phyloP scores from a whole-genome alignment of 163 green algal species.

The Trebouxia gelatinosa region DNA sequence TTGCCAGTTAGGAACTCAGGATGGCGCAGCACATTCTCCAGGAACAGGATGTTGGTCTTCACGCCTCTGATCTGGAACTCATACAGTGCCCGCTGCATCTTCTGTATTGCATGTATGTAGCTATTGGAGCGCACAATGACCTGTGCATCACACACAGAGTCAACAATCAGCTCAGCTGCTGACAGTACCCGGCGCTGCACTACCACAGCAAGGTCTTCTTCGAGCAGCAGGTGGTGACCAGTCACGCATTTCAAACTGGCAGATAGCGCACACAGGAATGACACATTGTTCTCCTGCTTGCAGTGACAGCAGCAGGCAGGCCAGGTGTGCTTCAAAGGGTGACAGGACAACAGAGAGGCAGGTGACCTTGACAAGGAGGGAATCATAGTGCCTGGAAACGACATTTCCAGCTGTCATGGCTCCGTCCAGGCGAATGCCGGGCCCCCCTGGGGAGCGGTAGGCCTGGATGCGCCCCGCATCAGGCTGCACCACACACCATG shows the following conservation, averaged over 20 bases:
- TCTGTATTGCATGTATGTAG: constrained; percentile 79
- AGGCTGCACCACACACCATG: constrained; percentile 51
- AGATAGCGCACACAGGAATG: not conserved
- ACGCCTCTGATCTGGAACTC: constrained; percentile 68
- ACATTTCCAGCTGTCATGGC: constrained; percentile 81
- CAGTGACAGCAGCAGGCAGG: no score
- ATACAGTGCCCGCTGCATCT: constrained; percentile 84
- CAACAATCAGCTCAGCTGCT: not conserved
- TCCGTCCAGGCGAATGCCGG: constrained; percentile 88
- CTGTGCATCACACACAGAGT: constrained; percentile 23
- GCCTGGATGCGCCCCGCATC: constrained; percentile 83
- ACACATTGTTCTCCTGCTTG: no score
- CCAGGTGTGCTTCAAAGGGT: no score
- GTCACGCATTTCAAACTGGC: constrained; percentile 1
- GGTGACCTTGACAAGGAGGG: constrained; percentile 85
- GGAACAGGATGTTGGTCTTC: constrained; percentile 93
- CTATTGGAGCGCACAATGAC: constrained; percentile 75
- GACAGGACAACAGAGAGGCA: no score
- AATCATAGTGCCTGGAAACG: constrained; percentile 87
- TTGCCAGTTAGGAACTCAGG: constrained; percentile 81
- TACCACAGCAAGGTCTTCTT: no score
- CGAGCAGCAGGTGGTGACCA: no score
- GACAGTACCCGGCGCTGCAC: no score
- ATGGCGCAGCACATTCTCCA: constrained; percentile 74
- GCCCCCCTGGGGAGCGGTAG: constrained; percentile 84